phyloP scores from a whole-genome alignment of 768 basidiomycete genomes.

The Suillus plorans region DNA sequence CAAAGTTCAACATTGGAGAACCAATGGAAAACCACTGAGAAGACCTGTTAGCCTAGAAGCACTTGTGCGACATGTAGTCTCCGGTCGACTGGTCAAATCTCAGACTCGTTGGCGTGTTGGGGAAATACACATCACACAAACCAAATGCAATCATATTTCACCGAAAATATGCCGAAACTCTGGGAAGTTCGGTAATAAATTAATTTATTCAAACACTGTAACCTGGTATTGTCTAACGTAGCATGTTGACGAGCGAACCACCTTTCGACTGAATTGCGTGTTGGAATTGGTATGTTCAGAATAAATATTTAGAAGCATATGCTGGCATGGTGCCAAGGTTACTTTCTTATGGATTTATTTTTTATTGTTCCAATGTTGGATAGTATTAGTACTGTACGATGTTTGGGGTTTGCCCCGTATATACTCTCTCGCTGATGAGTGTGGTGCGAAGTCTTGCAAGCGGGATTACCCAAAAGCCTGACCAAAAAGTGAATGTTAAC shows the following conservation, averaged over 20 bases:
- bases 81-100: neutral
- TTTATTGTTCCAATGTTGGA: neutral
- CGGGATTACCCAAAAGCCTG: neutral
- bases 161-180: neutral
- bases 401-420: neutral
- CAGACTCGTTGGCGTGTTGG: neutral
- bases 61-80: neutral
- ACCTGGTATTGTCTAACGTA: neutral
- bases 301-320: neutral
- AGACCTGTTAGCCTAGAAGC: neutral
- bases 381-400: neutral
- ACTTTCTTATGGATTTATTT: neutral
- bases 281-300: neutral
- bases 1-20: neutral
- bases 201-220: neutral
- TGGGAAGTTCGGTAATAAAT: neutral
- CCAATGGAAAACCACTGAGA: neutral
- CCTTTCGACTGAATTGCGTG: neutral
- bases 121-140: neutral
- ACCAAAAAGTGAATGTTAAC: constrained; percentile 8
- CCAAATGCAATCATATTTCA: neutral
- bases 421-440: neutral
- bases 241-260: neutral
- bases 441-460: neutral
- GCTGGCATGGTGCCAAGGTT: neutral